Evolutionary conservation across 2,329 filamentous ascomycete species (phyloP).

Genomic region (Bipolaris sorokiniana): DNA sequence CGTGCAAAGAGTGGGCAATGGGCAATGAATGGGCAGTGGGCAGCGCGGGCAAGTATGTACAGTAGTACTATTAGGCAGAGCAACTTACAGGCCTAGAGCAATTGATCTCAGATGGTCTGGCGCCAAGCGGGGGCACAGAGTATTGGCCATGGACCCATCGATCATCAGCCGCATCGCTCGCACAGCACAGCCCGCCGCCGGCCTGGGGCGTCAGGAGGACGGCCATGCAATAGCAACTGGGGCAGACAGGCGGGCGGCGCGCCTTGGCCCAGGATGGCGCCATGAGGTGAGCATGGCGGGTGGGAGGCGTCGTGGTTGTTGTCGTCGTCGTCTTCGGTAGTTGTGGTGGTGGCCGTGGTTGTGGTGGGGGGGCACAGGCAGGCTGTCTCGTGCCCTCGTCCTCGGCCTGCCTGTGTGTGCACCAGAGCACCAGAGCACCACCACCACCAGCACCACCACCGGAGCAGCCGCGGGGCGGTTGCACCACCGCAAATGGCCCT

Average conservation of each 20-base stretch:
- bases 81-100: conserved; percentile 43
- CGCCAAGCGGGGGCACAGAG: conserved; percentile 44
- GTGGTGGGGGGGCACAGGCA: not conserved
- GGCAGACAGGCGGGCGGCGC: not conserved
- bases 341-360: not conserved
- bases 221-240: not conserved
- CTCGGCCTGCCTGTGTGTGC: not conserved
- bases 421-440: too few species aligned
- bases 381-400: conserved; percentile 34
- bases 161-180: conserved; percentile 49
- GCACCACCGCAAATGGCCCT: conserved; percentile 13
- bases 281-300: conserved; percentile 23
- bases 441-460: conserved; percentile 2
- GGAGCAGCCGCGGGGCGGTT: conserved; percentile 38
- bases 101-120: conserved; percentile 48
- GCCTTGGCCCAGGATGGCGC: conserved; percentile 20
- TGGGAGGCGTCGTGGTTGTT: too few species aligned
- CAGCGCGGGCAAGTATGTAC: too few species aligned
- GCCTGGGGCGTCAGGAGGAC: conserved; percentile 26
- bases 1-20: conserved; percentile 33
- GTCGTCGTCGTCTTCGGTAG: not conserved
- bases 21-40: too few species aligned
- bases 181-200: conserved; percentile 26
- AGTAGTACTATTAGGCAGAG: too few species aligned
- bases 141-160: conserved; percentile 41